A percentile compares a stretch with the other conserved stretches of the same genome.
These are phyloP conservation scores for Wickerhamomyces ciferrii DNA, from an alignment of 805 yeast species.

Conservation along the genomic window DNA sequence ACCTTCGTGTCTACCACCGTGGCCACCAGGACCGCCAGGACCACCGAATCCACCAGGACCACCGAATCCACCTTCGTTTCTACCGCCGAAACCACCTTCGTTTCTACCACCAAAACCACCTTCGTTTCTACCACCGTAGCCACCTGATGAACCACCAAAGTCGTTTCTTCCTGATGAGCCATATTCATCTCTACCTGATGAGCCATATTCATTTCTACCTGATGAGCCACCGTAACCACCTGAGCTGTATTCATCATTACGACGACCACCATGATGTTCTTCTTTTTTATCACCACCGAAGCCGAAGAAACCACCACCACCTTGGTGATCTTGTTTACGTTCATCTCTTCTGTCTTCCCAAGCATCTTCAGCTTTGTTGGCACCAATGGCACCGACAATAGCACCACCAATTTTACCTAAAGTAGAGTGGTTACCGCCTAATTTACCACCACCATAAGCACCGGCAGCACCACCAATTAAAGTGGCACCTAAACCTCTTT, in stretches of 20 bases:
- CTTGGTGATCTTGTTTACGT: conserved; percentile 14
- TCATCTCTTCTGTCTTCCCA: conserved; percentile 22
- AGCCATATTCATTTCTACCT: conserved; percentile 3
- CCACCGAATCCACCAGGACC: conserved; percentile 13
- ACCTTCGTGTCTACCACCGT: too few species aligned
- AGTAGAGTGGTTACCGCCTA: conserved; percentile 29
- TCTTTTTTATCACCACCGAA: conserved; percentile 5
- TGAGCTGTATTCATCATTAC: conserved; percentile 5
- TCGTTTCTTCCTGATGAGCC: conserved; percentile 3
- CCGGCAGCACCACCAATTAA: conserved; percentile 49
- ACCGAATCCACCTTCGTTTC: conserved; percentile 20
- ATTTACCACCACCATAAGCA: conserved; percentile 44
- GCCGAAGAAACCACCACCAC: conserved; percentile 13
- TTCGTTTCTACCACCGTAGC: conserved; percentile 14
- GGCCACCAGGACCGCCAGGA: conserved; percentile 14
- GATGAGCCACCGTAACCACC: conserved; percentile 9
- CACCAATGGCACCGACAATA: conserved; percentile 48
- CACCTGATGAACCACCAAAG: conserved; percentile 13
- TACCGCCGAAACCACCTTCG: conserved; percentile 17
- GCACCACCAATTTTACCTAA: conserved; percentile 49
- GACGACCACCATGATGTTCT: conserved; percentile 7
- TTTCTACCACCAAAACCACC: conserved; percentile 18
- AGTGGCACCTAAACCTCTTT: conserved; percentile 38
- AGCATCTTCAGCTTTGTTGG: conserved; percentile 42
- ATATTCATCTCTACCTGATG: conserved; percentile 5